phyloP scores from a whole-genome alignment of 2,329 filamentous ascomycete species.

The Diplodia sapinea region DNA sequence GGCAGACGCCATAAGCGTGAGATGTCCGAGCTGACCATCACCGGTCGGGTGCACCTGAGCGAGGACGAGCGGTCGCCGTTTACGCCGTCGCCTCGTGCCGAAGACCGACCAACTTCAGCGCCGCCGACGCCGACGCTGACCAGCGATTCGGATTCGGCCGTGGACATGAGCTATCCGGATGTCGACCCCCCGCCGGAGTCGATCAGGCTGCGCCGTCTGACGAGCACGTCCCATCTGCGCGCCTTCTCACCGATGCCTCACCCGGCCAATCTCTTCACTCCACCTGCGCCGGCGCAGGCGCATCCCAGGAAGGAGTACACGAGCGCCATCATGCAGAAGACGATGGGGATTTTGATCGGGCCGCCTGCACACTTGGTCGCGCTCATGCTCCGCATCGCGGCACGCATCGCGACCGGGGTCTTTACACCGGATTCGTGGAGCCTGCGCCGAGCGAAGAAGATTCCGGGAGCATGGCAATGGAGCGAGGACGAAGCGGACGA shows the following conservation, averaged over 20 bases:
- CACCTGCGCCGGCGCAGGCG: conserved; percentile 50
- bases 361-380: conserved; percentile 80
- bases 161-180: conserved; percentile 48
- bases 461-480: conserved; percentile 63
- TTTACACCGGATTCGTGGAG: conserved; percentile 45
- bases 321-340: conserved; percentile 72
- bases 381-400: conserved; percentile 81
- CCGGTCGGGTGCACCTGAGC: conserved; percentile 35
- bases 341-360: conserved; percentile 75
- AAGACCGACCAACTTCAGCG: conserved; percentile 40
- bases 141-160: conserved; percentile 49
- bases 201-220: conserved; percentile 49
- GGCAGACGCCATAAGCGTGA: conserved; percentile 43
- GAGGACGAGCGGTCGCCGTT: conserved; percentile 30
- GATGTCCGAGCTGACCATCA: conserved; percentile 46
- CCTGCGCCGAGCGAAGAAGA: conserved; percentile 41
- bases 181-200: conserved; percentile 49
- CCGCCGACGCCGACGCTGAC: conserved; percentile 55
- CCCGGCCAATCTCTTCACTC: conserved; percentile 68
- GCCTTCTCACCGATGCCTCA: conserved; percentile 72
- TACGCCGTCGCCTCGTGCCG: conserved; percentile 30
- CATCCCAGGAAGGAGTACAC: conserved; percentile 43
- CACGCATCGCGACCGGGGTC: conserved; percentile 66
- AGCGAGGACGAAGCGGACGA: conserved; percentile 58
- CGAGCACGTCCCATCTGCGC: conserved; percentile 60